Evolutionary conservation across 306 rosid species (phyloP).

Genomic region (Phaseolus lunatus): DNA sequence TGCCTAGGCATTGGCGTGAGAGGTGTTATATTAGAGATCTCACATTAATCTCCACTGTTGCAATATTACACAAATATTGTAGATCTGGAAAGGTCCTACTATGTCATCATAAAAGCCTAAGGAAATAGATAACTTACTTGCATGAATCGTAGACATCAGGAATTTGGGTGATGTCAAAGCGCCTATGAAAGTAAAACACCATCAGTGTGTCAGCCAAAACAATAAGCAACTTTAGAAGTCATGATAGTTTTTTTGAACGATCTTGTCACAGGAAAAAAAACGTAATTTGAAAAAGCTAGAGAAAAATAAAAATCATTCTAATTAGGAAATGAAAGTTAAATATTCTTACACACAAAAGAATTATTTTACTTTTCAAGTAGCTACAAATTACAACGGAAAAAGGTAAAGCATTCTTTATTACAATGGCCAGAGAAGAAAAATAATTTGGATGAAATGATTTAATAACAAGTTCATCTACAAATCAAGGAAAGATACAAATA

Average conservation of each 20-base stretch:
- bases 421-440: conserved; percentile 1
- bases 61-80: not conserved
- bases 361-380: conserved; percentile 12
- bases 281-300: conserved; percentile 16
- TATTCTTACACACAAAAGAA: not conserved
- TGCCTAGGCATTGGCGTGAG: too few species aligned
- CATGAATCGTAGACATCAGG: conserved; percentile 97
- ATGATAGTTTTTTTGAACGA: conserved; percentile 19
- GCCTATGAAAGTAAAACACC: conserved; percentile 69
- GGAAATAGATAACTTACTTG: conserved; percentile 75
- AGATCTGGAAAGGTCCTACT: conserved; percentile 3
- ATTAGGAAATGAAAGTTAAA: conserved; percentile 23
- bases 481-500: conserved; percentile 18
- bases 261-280: conserved; percentile 15
- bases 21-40: too few species aligned
- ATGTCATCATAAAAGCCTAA: conserved; percentile 16
- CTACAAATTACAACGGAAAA: conserved; percentile 5
- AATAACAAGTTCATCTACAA: conserved; percentile 5
- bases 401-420: conserved; percentile 32
- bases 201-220: conserved; percentile 26
- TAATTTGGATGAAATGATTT: conserved; percentile 15
- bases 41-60: not conserved
- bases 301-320: conserved; percentile 21
- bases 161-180: conserved; percentile 92
- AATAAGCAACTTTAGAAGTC: conserved; percentile 9